A percentile compares a stretch with the other conserved stretches of the same genome.
Evolutionary conservation across 495 filamentous ascomycete species (phyloP).

Genomic region (Margaritispora aquatica): DNA sequence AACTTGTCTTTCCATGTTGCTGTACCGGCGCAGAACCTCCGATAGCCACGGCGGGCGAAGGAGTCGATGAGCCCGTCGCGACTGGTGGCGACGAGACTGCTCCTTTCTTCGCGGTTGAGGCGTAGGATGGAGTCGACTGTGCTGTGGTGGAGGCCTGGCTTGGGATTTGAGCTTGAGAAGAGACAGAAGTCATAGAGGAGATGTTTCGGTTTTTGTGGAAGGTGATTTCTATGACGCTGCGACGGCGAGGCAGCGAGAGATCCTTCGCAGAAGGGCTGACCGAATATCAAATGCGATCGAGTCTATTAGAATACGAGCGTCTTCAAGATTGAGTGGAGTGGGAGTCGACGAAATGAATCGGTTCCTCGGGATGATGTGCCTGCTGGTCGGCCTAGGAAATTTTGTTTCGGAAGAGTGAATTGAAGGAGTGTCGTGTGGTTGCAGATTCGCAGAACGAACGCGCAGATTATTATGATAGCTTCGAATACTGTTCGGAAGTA

Average conservation of each 20-base stretch:
- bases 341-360: constrained; percentile 25
- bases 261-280: constrained; percentile 20
- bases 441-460: constrained; percentile 10
- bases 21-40: constrained; percentile 57
- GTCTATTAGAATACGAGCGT: constrained; percentile 7
- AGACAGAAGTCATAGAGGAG: constrained; percentile 26
- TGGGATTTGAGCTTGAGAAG: constrained; percentile 22
- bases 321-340: constrained; percentile 19
- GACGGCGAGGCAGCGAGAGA: constrained; percentile 1
- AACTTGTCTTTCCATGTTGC: constrained; percentile 76
- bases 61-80: constrained; percentile 59
- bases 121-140: constrained; percentile 59
- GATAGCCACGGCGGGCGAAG: constrained; percentile 56
- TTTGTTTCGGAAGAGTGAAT: constrained; percentile 15
- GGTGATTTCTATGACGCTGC: constrained; percentile 17
- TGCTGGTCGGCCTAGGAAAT: constrained; percentile 9
- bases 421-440: constrained; percentile 22
- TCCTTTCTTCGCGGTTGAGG: constrained; percentile 80
- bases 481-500: constrained; percentile 13
- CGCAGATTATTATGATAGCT: constrained; percentile 12
- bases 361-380: constrained; percentile 15
- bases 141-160: constrained; percentile 42
- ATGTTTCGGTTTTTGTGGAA: constrained; percentile 10
- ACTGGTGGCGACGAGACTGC: constrained; percentile 55
- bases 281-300: constrained; percentile 21